Evolutionary conservation across 306 rosid species (phyloP).

Genomic region (Prunus persica): DNA sequence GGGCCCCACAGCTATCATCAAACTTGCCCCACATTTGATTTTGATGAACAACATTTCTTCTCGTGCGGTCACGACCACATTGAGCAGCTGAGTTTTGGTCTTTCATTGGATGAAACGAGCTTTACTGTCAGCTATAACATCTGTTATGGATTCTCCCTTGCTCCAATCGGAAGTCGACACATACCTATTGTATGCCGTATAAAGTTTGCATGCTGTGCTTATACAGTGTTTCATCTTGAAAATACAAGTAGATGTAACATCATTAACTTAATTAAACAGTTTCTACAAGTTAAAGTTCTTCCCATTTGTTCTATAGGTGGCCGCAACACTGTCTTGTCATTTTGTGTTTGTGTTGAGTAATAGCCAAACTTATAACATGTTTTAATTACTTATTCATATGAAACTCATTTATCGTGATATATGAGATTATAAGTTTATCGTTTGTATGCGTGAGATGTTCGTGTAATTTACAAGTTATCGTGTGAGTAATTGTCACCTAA

Average conservation of each 20-base stretch:
- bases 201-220: background rate
- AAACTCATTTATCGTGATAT: no score
- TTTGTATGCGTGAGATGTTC: no score
- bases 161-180: background rate
- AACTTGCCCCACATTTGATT: constrained; percentile 33
- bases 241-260: background rate
- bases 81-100: constrained; percentile 8
- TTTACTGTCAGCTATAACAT: constrained; percentile 9
- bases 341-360: no score
- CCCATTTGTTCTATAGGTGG: background rate
- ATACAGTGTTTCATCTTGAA: background rate
- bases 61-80: constrained; percentile 19
- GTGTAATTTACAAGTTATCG: no score
- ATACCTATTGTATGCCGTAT: background rate
- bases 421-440: no score
- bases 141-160: background rate
- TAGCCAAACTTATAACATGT: no score
- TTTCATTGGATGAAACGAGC: constrained; percentile 13
- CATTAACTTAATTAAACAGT: background rate
- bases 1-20: constrained; percentile 26
- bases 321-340: no score
- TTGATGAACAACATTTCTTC: constrained; percentile 25
- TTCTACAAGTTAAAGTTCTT: background rate
- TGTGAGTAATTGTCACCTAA: no score
- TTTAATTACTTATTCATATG: no score